Conservation (phyloP, 1,284 basidiomycete genomes). For the Sparassis latifolia region DNA sequence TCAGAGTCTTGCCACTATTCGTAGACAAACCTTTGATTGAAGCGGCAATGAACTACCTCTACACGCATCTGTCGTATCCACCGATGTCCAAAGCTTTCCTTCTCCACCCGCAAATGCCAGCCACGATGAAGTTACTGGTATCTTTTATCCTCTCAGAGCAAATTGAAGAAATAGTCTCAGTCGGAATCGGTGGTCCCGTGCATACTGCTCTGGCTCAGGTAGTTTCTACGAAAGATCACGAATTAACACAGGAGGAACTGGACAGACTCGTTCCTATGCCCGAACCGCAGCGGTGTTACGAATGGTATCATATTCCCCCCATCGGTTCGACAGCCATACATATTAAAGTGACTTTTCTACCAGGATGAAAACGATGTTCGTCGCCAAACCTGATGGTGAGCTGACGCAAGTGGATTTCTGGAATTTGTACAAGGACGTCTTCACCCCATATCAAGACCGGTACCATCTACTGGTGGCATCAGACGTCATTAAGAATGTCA, state of each 20-base stretch:
- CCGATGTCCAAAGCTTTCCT: conserved; percentile 74
- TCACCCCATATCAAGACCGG: conserved; percentile 47
- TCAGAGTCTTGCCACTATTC: conserved; percentile 71
- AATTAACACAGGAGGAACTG: conserved; percentile 63
- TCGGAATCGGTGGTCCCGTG: conserved; percentile 53
- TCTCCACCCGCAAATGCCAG: conserved; percentile 59
- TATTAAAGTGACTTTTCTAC: conserved; percentile 2
- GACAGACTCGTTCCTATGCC: conserved; percentile 47
- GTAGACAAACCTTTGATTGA: conserved; percentile 63
- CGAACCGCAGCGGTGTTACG: conserved; percentile 72
- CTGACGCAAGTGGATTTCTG: conserved; percentile 88
- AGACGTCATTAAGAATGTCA: conserved; percentile 85
- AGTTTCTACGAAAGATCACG: conserved; percentile 43
- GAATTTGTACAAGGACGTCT: conserved; percentile 78
- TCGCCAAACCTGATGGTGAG: conserved; percentile 61
- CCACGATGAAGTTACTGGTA: conserved; percentile 59
- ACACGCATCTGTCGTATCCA: conserved; percentile 67
- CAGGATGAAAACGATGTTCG: conserved; percentile 83
- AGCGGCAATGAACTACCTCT: conserved; percentile 68
- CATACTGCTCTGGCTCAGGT: conserved; percentile 48
- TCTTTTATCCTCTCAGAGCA: conserved; percentile 63
- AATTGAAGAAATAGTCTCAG: conserved; percentile 53
- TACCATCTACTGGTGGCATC: conserved; percentile 67
- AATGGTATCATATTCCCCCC: conserved; percentile 48
- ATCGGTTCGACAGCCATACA: neutral